These are phyloP conservation scores for Gillenia trifoliata DNA, from an alignment of 306 rosid genomes.

Conservation along the genomic window DNA sequence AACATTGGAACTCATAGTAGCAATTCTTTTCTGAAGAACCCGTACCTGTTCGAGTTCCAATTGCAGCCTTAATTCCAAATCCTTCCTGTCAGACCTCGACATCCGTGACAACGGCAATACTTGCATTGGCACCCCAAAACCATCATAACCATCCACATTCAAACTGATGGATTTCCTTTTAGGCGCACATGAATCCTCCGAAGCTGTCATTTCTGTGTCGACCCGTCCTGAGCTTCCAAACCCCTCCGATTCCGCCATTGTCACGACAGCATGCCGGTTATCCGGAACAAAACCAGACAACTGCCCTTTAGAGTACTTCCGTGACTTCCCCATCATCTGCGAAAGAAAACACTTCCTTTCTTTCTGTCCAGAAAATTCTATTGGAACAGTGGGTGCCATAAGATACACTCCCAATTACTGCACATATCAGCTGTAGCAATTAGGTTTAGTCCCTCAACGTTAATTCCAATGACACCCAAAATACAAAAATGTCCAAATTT, in stretches of 20 bases:
- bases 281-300: constrained; percentile 84
- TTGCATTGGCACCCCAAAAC: constrained; percentile 59
- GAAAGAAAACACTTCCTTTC: constrained; percentile 47
- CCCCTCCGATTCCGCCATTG: constrained; percentile 88
- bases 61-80: constrained; percentile 53
- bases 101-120: constrained; percentile 49
- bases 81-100: constrained; percentile 65
- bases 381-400: constrained; percentile 96
- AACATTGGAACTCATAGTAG: constrained; percentile 28
- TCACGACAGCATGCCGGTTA: constrained; percentile 78
- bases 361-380: constrained; percentile 81
- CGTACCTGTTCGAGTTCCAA: constrained; percentile 77
- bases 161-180: constrained; percentile 56
- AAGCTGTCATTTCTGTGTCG: constrained; percentile 48
- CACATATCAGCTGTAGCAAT: constrained; percentile 62
- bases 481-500: constrained; percentile 8
- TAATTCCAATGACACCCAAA: neutral
- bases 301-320: constrained; percentile 78
- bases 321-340: constrained; percentile 80
- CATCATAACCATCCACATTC: constrained; percentile 44
- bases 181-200: constrained; percentile 58
- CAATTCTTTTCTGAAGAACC: constrained; percentile 54
- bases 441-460: constrained; percentile 20
- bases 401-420: constrained; percentile 47
- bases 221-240: constrained; percentile 72